Conservation (phyloP, 768 basidiomycete species). For the Suillus bovinus region DNA sequence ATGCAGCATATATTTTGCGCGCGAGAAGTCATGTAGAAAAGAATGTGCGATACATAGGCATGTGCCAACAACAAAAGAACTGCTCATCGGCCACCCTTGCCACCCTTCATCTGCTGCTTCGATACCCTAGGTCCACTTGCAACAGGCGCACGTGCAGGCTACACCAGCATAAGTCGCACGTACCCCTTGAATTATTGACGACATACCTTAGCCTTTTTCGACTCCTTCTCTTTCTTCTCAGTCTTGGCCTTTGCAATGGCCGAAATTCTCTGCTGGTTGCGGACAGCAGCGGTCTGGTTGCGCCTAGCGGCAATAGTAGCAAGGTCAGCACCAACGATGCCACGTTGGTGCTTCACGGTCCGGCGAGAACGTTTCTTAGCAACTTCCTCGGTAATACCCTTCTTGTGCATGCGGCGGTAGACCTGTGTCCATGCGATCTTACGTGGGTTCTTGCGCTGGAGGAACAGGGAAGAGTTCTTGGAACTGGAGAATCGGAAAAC, state of each 20-base stretch:
- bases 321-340: slow-evolving; percentile 96
- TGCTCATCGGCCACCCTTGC: slow-evolving; percentile 70
- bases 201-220: slow-evolving; percentile 82
- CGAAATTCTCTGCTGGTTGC: slow-evolving; percentile 75
- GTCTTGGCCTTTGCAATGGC: slow-evolving; percentile 94
- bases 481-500: slow-evolving; percentile 94
- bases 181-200: background rate
- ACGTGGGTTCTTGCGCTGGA: slow-evolving; percentile 99
- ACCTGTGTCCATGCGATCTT: slow-evolving; percentile 98
- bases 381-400: slow-evolving; percentile 98
- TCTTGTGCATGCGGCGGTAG: slow-evolving; percentile 99
- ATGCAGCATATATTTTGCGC: slow-evolving; percentile 15
- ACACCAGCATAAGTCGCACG: slow-evolving; percentile 14
- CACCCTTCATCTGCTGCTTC: slow-evolving; percentile 96
- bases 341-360: slow-evolving; percentile 97
- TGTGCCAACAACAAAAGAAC: slow-evolving; percentile 8
- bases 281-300: slow-evolving; percentile 86
- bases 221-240: slow-evolving; percentile 96
- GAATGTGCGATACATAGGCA: slow-evolving; percentile 28
- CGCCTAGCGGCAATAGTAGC: slow-evolving; percentile 88
- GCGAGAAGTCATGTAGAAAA: slow-evolving; percentile 19
- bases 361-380: slow-evolving; percentile 98
- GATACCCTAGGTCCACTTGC: slow-evolving; percentile 80
- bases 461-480: slow-evolving; percentile 95
- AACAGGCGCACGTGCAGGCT: slow-evolving; percentile 58